Base-by-base conservation (phyloP, 2,329 filamentous ascomycete species). In the Phialophora expanda region DNA sequence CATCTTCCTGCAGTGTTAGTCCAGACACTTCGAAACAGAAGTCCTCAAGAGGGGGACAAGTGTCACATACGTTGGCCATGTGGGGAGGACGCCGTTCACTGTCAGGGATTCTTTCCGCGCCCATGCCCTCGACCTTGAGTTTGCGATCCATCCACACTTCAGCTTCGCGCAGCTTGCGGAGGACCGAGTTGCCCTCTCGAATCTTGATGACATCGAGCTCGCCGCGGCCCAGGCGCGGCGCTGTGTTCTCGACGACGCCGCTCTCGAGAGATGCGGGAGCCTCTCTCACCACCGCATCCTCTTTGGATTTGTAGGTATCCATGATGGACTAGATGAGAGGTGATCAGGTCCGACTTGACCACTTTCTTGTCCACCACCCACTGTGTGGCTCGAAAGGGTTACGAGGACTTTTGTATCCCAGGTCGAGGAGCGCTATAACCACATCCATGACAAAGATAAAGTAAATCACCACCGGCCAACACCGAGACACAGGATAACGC, bases 101-200 rank as follows among this genome's bases (percentile, higher is more conserved):
- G 2, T 65, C 63, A 4, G 63, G 63, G n/a, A 65, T 55, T 7
- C 63, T 14, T 38, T 65, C 63, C n/a, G 38, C 50, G 11, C 63
- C 63, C 51, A 50, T 55, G 32, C 30, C 48, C 58, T 65, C 63
- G 20, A 65, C 46, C 34, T 54, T 54, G 34, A 65, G 46, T 34
- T 62, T 61, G 9, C 12, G 22, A 56, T 65, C 57, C 14, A 65
- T 46, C 62, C 62, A 65, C 17, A 61, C 44, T 38, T 65, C 62
- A 1, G 3, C 44, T 34, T 61, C 46, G 24, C 50, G 44, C 12
- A 65, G 20, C 22, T 61, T 61, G 26, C 48, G 57, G 11, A 65
- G 48, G 4, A 62, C 50, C 30, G 59, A 6, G 12, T 58, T 62
- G 11, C 50, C 50, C 12, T 62, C 48, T 22, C 51, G 59, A 24